Base-by-base conservation (phyloP, 164 flowering plant genomes). In the Chloranthus sessilifolius region DNA sequence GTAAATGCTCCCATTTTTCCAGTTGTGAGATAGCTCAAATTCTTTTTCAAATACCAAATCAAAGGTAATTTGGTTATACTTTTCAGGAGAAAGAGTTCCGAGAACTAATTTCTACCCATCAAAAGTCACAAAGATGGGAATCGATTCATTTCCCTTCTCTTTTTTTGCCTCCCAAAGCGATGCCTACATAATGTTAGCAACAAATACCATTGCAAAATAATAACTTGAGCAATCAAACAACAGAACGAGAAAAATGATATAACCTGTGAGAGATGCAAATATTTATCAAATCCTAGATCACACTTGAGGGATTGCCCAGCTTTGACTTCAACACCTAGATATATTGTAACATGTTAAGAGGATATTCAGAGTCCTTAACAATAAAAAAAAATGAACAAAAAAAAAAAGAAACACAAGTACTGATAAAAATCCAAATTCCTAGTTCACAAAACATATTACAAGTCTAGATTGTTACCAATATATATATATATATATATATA, bases 11-110 rank as follows among this genome's bases (percentile, higher is more conserved):
- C 90, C 90, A 63, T 59, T 52, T 55, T 85, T 85, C 74, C 81
- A 80, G 57, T 73, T 80, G 73, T 83, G 97, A 9, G 95, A 88
- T 8, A 85, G 76, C 64, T 83, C 92, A 73, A 88, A 85, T 19
- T 79, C 85, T 46, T 74, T 74, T 59, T 85, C 85, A 53, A 88
- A 74, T 0, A 85, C 77, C 54, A 88, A 45, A 58, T 88, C 95
- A 58, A 65, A 70, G 16, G 69, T 28, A 10, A 80, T 14, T 15
- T 85, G 88, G 20, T 87, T 69, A 24, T 58, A 45, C 4, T 70
- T 76, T 14, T 77, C 77, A 0, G 70, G 2, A 0, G 80, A 67
- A 15, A 88, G 82, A 7, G 75, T 66, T 46, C 92, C 97, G 25
- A 88, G 19, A 17, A 78, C 79, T 48, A 76, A 52, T 57, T 75